phyloP scores from a whole-genome alignment of 371 early-diverging fungal genomes.

The Phascolomyces articulosus region DNA sequence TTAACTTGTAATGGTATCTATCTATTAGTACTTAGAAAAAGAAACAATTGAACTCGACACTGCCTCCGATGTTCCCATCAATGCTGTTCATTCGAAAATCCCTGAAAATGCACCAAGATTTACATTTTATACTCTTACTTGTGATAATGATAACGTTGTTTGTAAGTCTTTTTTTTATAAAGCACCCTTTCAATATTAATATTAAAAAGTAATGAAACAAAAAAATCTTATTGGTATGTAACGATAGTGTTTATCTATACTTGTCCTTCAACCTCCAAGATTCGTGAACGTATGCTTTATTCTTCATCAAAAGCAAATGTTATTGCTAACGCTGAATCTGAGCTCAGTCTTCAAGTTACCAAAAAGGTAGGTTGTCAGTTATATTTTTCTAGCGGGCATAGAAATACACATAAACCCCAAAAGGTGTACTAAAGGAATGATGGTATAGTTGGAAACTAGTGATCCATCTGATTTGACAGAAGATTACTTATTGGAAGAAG shows the following conservation, averaged over 20 bases:
- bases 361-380: constrained; percentile 60
- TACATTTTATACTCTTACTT: constrained; percentile 64
- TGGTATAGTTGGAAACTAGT: constrained; percentile 67
- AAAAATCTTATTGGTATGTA: background rate
- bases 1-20: too few species aligned
- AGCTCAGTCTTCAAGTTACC: constrained; percentile 53
- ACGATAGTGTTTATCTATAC: constrained; percentile 74
- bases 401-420: too few species aligned
- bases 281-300: constrained; percentile 88
- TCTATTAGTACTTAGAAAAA: constrained; percentile 47
- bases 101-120: constrained; percentile 65
- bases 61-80: constrained; percentile 38
- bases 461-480: constrained; percentile 66
- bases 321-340: constrained; percentile 55
- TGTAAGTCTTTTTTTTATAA: constrained; percentile 44
- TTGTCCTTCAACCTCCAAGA: constrained; percentile 80
- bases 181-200: background rate
- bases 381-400: background rate
- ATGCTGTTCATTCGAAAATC: constrained; percentile 49
- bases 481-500: constrained; percentile 59
- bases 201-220: background rate
- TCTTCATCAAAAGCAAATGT: constrained; percentile 74
- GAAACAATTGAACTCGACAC: constrained; percentile 62
- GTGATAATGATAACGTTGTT: constrained; percentile 44
- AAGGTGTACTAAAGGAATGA: too few species aligned